phyloP scores from a whole-genome alignment of 352 stramenopile species.

The Globisporangium rhizosaccharum region DNA sequence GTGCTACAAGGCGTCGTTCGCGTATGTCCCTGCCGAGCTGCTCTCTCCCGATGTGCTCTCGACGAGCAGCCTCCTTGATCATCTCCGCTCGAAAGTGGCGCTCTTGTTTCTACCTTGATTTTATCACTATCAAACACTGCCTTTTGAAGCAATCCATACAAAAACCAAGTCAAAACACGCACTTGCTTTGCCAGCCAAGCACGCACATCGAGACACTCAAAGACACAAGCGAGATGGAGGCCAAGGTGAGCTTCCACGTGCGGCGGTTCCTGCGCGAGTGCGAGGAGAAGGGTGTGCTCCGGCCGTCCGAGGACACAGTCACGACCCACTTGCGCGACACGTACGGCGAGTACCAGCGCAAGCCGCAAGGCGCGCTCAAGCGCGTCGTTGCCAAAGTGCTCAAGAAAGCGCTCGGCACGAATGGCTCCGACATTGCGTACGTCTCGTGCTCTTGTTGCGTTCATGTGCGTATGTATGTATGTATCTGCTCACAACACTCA shows the following conservation, averaged over 20 bases:
- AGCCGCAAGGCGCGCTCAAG: slow-evolving; percentile 59
- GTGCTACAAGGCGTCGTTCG: too few species aligned
- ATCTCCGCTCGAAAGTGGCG: too few species aligned
- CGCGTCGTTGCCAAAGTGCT: slow-evolving; percentile 71
- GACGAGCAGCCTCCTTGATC: too few species aligned
- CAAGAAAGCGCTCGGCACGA: slow-evolving; percentile 35
- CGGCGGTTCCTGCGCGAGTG: slow-evolving; percentile 78
- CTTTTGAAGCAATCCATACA: too few species aligned
- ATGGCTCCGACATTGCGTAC: slow-evolving; percentile 14
- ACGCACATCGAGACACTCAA: background rate
- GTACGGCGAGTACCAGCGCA: slow-evolving; percentile 84
- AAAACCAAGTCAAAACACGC: too few species aligned
- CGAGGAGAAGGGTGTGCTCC: slow-evolving; percentile 45
- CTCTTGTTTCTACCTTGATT: too few species aligned
- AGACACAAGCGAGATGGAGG: slow-evolving; percentile 49
- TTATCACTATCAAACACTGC: too few species aligned
- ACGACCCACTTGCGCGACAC: slow-evolving; percentile 59
- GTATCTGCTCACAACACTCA: background rate
- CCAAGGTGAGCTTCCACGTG: slow-evolving; percentile 86
- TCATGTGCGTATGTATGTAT: background rate
- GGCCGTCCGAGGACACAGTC: slow-evolving; percentile 56
- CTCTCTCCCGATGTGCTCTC: too few species aligned
- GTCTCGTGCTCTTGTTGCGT: background rate
- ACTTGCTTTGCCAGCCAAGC: background rate
- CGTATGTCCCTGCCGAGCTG: too few species aligned